These are phyloP conservation scores for Penicillium samsonianum DNA, from an alignment of 495 filamentous ascomycete genomes.

Conservation along the genomic window DNA sequence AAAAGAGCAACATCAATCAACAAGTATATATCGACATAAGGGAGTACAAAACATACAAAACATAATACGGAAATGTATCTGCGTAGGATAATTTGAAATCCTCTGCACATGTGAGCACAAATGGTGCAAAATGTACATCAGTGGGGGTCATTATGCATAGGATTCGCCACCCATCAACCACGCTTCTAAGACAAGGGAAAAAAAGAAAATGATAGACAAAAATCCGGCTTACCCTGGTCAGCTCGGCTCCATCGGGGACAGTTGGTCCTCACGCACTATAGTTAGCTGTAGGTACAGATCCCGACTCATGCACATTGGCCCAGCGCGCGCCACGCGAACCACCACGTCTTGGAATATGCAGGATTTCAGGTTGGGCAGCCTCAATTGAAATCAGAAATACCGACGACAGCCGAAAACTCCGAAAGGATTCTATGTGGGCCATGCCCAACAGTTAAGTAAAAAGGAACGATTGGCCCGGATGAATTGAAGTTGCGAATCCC, in stretches of 20 bases:
- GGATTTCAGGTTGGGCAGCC: slow-evolving; percentile 14
- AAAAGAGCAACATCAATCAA: background rate
- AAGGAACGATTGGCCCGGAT: slow-evolving; percentile 11
- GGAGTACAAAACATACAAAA: background rate
- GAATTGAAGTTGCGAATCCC: background rate
- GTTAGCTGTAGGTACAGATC: slow-evolving; percentile 30
- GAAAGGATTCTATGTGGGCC: background rate
- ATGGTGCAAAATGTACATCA: slow-evolving; percentile 1
- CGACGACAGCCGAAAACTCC: background rate
- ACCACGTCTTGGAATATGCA: slow-evolving; percentile 17
- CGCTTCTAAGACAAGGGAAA: slow-evolving; percentile 1
- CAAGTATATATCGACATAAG: background rate
- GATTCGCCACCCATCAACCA: slow-evolving; percentile 22
- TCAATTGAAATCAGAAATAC: slow-evolving; percentile 17
- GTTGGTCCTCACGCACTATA: slow-evolving; percentile 2
- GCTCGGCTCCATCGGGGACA: slow-evolving; percentile 3
- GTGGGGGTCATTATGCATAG: slow-evolving; percentile 5
- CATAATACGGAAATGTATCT: background rate
- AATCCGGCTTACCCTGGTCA: slow-evolving; percentile 17
- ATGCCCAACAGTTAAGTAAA: background rate
- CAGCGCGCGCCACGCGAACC: slow-evolving; percentile 1
- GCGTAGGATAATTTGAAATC: slow-evolving; percentile 9
- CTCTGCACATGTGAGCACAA: slow-evolving; percentile 1
- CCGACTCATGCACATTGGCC: slow-evolving; percentile 14
- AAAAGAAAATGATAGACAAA: slow-evolving; percentile 3